A percentile compares a stretch with the other conserved stretches of the same genome.
Evolutionary conservation across 2,329 filamentous ascomycete species (phyloP).

Genomic region (Sordariomycetes sp.): DNA sequence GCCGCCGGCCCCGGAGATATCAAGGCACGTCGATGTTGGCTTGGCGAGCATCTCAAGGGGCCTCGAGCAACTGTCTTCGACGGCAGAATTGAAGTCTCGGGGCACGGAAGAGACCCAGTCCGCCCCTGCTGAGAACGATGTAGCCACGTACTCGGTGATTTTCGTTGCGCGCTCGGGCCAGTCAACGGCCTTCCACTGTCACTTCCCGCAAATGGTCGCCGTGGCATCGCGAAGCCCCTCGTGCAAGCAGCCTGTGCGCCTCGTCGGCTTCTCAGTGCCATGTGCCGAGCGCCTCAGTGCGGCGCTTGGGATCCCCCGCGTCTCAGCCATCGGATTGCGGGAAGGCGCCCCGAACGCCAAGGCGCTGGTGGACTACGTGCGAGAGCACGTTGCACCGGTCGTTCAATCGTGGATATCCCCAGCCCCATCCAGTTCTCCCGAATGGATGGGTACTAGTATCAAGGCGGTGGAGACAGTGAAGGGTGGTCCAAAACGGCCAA

Average conservation of each 20-base stretch:
- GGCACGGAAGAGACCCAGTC: neutral
- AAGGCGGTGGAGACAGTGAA: conserved; percentile 3
- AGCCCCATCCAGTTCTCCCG: conserved; percentile 1
- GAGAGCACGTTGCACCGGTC: conserved; percentile 35
- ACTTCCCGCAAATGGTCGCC: conserved; percentile 42
- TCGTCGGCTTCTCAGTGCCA: conserved; percentile 49
- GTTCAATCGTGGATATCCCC: conserved; percentile 36
- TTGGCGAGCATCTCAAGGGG: conserved; percentile 48
- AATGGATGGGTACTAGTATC: conserved; percentile 20
- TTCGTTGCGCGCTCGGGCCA: conserved; percentile 46
- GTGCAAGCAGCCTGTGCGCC: conserved; percentile 27
- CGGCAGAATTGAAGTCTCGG: neutral
- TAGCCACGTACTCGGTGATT: conserved; percentile 31
- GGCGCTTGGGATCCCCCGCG: conserved; percentile 46
- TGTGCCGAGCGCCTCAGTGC: conserved; percentile 43
- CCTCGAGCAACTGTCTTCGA: conserved; percentile 27
- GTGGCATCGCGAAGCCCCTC: conserved; percentile 30
- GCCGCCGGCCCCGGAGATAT: conserved; percentile 32
- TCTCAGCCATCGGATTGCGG: conserved; percentile 49
- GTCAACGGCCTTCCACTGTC: conserved; percentile 42
- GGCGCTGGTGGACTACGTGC: conserved; percentile 42
- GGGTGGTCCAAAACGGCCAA: neutral
- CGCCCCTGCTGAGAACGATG: neutral
- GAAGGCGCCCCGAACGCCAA: conserved; percentile 41
- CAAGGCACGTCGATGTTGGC: conserved; percentile 47